These are phyloP conservation scores for Auricularia sp. DNA, from an alignment of 768 basidiomycete species.

Conservation along the genomic window DNA sequence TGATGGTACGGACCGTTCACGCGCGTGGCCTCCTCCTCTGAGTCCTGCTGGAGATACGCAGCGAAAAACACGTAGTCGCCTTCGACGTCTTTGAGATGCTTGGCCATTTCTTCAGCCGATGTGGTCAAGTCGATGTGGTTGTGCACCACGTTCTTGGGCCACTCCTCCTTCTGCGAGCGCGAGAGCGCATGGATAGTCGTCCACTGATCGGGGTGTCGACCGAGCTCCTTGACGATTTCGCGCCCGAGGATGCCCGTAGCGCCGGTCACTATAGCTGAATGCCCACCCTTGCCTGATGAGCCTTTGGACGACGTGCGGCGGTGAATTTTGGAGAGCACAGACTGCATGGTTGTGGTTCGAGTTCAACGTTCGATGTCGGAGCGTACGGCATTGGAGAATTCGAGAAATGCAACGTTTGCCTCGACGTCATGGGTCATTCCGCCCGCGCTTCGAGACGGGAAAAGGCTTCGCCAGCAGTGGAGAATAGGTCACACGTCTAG, in stretches of 20 bases:
- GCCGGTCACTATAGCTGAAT: not conserved
- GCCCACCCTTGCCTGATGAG: not conserved
- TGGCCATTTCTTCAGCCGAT: not conserved
- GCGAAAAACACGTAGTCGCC: slow-evolving; percentile 2
- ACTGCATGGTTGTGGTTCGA: not conserved
- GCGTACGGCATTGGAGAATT: no score
- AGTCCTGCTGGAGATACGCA: not conserved
- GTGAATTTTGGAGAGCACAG: not conserved
- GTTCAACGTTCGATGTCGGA: not conserved
- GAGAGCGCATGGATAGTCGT: slow-evolving; percentile 1
- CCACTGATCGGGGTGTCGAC: not conserved
- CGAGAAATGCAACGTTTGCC: no score
- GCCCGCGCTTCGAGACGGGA: no score
- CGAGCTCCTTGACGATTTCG: not conserved
- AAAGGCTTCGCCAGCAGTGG: no score
- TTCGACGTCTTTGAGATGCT: not conserved
- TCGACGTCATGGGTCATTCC: no score
- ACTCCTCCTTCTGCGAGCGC: not conserved
- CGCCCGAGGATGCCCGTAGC: not conserved
- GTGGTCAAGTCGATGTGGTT: not conserved
- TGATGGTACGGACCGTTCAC: not conserved
- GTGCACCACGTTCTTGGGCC: not conserved
- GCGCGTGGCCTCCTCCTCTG: not conserved
- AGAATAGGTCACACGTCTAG: no score
- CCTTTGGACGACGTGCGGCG: not conserved